phyloP scores from a whole-genome alignment of 371 early-diverging fungal genomes.

The Batrachochytrium dendrobatidis region DNA sequence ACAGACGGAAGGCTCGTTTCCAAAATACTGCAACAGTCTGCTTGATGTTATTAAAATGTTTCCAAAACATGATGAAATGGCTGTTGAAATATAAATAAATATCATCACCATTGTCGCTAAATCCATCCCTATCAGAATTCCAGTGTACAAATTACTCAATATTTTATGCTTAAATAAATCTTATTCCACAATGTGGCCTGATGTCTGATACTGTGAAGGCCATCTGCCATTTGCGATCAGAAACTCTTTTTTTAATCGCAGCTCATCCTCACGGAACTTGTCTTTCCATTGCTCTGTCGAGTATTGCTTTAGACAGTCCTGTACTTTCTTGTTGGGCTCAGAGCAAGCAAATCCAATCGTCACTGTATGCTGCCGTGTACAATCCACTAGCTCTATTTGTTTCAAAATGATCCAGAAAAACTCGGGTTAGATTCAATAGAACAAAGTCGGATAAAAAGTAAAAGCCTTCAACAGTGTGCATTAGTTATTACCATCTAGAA shows the following conservation, averaged over 20 bases:
- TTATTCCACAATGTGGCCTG: no score
- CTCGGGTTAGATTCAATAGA: constrained; percentile 3
- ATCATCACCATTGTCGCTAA: no score
- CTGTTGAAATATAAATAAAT: no score
- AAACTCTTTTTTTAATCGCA: constrained; percentile 12
- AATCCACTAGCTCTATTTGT: constrained; percentile 56
- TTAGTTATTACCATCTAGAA: neutral
- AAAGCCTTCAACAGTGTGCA: no score
- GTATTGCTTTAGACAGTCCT: constrained; percentile 57
- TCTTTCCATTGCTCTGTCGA: constrained; percentile 21
- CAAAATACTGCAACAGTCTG: no score
- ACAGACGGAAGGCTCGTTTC: no score
- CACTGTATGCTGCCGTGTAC: constrained; percentile 56
- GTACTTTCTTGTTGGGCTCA: constrained; percentile 53
- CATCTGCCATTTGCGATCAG: constrained; percentile 6
- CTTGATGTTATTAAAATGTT: no score
- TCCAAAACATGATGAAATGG: no score
- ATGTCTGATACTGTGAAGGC: neutral
- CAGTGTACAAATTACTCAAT: no score
- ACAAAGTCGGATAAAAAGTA: no score
- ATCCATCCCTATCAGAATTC: no score
- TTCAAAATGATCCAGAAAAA: constrained; percentile 4
- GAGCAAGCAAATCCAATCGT: constrained; percentile 63
- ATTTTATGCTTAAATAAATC: no score
- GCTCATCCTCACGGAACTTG: constrained; percentile 10